Evolutionary conservation across 2,329 filamentous ascomycete species (phyloP).

Genomic region (Aspergillus oerlinghausenensis): DNA sequence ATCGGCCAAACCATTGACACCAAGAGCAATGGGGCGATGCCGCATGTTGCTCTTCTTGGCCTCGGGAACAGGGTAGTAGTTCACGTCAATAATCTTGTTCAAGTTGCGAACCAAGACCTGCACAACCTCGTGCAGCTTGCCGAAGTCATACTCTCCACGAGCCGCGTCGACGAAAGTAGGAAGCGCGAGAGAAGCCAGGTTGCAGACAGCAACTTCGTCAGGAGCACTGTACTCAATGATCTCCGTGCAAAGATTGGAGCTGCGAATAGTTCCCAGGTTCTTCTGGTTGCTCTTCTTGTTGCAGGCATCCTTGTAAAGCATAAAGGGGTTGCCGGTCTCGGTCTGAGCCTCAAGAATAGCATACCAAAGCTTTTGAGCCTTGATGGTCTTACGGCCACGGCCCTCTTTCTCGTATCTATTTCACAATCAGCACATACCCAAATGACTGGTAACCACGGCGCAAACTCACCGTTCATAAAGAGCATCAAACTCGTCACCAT

Average conservation of each 20-base stretch:
- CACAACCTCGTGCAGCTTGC: constrained; percentile 91
- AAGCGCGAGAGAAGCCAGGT: constrained; percentile 88
- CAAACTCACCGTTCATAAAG: constrained; percentile 65
- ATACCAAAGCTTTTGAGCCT: constrained; percentile 99
- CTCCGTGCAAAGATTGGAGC: constrained; percentile 98
- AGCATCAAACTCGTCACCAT: constrained; percentile 94
- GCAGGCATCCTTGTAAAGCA: constrained; percentile 98
- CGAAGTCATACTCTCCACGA: constrained; percentile 84
- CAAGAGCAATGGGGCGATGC: constrained; percentile 90
- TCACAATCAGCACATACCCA: constrained; percentile 5
- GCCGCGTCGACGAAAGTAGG: constrained; percentile 86
- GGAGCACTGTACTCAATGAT: constrained; percentile 97
- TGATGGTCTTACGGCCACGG: constrained; percentile 82
- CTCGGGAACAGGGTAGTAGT: constrained; percentile 96
- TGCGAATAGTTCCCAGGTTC: constrained; percentile 97
- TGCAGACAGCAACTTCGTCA: constrained; percentile 98
- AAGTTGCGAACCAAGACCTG: constrained; percentile 91
- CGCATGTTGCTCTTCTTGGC: constrained; percentile 95
- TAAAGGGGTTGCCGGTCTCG: constrained; percentile 98
- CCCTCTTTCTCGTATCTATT: constrained; percentile 78
- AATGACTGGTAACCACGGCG: not conserved
- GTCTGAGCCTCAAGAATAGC: constrained; percentile 97
- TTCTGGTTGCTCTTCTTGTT: constrained; percentile 99
- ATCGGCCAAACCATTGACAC: constrained; percentile 96
- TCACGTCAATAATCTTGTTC: constrained; percentile 97